Conservation (phyloP, 23 red algal species). For the Pyropia yezoensis region DNA sequence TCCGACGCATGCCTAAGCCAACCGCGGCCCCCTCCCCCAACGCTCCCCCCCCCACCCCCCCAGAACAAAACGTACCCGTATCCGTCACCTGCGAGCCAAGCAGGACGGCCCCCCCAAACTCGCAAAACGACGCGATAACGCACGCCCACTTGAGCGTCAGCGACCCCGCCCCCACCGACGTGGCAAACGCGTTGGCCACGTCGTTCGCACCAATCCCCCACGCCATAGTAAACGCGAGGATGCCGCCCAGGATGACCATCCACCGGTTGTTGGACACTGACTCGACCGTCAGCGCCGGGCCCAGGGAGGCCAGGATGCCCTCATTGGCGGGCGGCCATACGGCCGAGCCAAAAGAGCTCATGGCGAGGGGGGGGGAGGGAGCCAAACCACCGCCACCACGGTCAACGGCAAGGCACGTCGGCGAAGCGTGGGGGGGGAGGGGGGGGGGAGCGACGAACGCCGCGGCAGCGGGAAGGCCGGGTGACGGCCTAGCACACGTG, state of each 20-base stretch:
- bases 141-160: constrained; percentile 58
- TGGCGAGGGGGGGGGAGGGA: too few species aligned
- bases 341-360: too few species aligned
- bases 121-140: constrained; percentile 56
- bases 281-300: constrained; percentile 15
- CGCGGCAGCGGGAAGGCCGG: too few species aligned
- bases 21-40: too few species aligned
- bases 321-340: too few species aligned
- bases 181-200: constrained; percentile 84
- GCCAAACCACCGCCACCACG: too few species aligned
- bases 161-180: constrained; percentile 76
- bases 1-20: too few species aligned
- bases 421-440: too few species aligned
- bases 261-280: constrained; percentile 30
- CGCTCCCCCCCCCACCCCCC: background rate
- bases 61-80: constrained; percentile 5
- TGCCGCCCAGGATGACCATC: constrained; percentile 62
- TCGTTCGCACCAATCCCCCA: constrained; percentile 95
- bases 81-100: constrained; percentile 76
- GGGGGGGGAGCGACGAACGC: too few species aligned
- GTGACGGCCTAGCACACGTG: too few species aligned
- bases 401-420: too few species aligned
- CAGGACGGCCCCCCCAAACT: constrained; percentile 52
- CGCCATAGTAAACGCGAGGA: constrained; percentile 62
- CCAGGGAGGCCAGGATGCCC: background rate